Conservation (phyloP, 2,329 filamentous ascomycete species). For the Gaeumannomyces tritici region DNA sequence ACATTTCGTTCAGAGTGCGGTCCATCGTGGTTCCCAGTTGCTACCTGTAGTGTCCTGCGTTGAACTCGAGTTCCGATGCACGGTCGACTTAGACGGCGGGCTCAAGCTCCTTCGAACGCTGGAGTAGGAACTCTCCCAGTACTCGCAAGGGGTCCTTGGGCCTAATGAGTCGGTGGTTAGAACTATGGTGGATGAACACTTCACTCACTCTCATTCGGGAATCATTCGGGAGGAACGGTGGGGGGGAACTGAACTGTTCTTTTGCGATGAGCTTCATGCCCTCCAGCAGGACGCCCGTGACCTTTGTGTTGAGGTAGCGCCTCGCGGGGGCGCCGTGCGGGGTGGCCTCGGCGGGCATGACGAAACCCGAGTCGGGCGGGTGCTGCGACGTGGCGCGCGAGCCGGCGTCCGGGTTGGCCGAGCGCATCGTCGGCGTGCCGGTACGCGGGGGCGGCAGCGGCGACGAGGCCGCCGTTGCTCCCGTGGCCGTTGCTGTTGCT, state of each 20-base stretch:
- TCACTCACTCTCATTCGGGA: constrained; percentile 6
- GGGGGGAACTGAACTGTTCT: constrained; percentile 49
- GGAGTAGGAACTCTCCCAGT: constrained; percentile 61
- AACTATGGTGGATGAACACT: not conserved
- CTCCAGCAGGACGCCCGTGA: constrained; percentile 59
- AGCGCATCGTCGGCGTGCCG: constrained; percentile 31
- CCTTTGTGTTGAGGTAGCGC: constrained; percentile 61
- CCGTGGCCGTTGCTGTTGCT: not conserved
- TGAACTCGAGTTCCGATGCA: not conserved
- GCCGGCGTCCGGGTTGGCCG: constrained; percentile 12
- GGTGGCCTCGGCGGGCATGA: constrained; percentile 50
- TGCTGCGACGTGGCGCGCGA: constrained; percentile 49
- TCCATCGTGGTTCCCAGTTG: no score
- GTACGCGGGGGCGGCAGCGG: constrained; percentile 31
- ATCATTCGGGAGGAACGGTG: not conserved
- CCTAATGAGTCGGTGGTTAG: constrained; percentile 23
- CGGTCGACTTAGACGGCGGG: not conserved
- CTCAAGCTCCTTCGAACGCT: constrained; percentile 58
- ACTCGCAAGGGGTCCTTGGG: constrained; percentile 60
- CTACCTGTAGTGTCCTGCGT: not conserved
- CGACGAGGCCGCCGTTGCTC: constrained; percentile 13
- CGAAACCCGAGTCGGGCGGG: constrained; percentile 36
- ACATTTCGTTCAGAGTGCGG: not conserved
- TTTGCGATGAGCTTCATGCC: constrained; percentile 66
- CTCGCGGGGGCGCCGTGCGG: constrained; percentile 60